Percentiles rank a stretch among this genome's conserved stretches.
These are phyloP conservation scores for Aspergillus heteromorphus DNA, from an alignment of 495 filamentous ascomycete species.

Conservation along the genomic window DNA sequence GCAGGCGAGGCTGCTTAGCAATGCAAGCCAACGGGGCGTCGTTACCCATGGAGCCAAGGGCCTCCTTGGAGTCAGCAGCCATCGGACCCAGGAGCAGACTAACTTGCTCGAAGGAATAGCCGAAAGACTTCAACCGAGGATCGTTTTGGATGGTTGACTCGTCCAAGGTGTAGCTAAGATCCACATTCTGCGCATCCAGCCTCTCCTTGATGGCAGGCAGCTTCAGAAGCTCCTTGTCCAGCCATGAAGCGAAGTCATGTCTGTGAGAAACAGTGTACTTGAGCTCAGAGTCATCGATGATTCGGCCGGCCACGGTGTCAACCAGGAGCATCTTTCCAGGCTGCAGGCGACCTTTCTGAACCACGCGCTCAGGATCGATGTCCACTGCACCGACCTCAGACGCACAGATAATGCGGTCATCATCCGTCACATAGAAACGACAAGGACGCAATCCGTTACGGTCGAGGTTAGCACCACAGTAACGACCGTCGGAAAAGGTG, in stretches of 20 bases:
- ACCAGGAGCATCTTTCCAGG: slow-evolving; percentile 97
- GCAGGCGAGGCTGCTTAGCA: slow-evolving; percentile 78
- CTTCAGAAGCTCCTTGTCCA: slow-evolving; percentile 81
- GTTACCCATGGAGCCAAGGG: slow-evolving; percentile 99
- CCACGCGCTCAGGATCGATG: slow-evolving; percentile 82
- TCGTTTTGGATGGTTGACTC: slow-evolving; percentile 77
- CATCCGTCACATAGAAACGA: slow-evolving; percentile 96
- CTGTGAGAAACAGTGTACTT: slow-evolving; percentile 84
- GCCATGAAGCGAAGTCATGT: slow-evolving; percentile 82
- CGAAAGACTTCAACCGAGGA: slow-evolving; percentile 78
- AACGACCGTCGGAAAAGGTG: slow-evolving; percentile 95
- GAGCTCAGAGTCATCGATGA: slow-evolving; percentile 92
- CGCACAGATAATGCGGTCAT: slow-evolving; percentile 97
- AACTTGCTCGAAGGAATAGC: slow-evolving; percentile 96
- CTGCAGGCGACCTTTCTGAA: slow-evolving; percentile 93
- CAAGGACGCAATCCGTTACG: slow-evolving; percentile 95
- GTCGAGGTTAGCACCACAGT: slow-evolving; percentile 98
- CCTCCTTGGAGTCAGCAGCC: slow-evolving; percentile 98
- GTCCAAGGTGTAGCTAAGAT: slow-evolving; percentile 63
- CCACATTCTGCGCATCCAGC: slow-evolving; percentile 52
- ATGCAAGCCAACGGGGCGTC: slow-evolving; percentile 94
- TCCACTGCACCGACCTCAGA: slow-evolving; percentile 95
- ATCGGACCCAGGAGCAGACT: slow-evolving; percentile 91
- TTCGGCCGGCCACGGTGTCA: slow-evolving; percentile 89
- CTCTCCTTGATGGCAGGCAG: slow-evolving; percentile 65